Percentiles rank a stretch among this genome's conserved stretches.
Conservation (phyloP, 768 basidiomycete species). For the Collybiopsis confluens region DNA sequence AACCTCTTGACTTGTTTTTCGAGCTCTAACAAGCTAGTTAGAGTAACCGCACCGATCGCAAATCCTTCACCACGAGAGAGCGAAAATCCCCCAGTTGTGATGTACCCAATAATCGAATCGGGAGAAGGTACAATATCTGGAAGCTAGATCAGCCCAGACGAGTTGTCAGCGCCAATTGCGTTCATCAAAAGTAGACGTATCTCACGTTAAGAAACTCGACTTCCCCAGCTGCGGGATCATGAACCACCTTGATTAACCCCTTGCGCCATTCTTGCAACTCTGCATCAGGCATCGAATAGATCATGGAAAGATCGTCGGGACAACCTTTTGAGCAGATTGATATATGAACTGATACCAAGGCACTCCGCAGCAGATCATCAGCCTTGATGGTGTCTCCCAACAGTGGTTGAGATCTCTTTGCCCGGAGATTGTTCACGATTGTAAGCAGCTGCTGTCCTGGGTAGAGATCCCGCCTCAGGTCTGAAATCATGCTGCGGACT, state of each 20-base stretch:
- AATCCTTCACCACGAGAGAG: slow-evolving; percentile 73
- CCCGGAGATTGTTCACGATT: slow-evolving; percentile 57
- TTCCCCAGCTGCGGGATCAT: slow-evolving; percentile 25
- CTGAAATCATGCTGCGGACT: slow-evolving; percentile 40
- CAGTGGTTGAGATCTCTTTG: slow-evolving; percentile 44
- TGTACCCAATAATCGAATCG: slow-evolving; percentile 65
- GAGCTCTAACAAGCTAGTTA: slow-evolving; percentile 48
- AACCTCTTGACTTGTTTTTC: slow-evolving; percentile 43
- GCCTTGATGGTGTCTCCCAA: slow-evolving; percentile 29
- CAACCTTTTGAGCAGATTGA: slow-evolving; percentile 62
- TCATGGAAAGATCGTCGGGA: slow-evolving; percentile 69
- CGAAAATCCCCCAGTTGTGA: slow-evolving; percentile 82
- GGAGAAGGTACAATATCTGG: slow-evolving; percentile 37
- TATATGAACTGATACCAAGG: slow-evolving; percentile 65
- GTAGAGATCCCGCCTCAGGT: slow-evolving; percentile 31
- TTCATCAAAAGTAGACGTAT: background rate
- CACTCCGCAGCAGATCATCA: slow-evolving; percentile 48
- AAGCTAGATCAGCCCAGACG: slow-evolving; percentile 31
- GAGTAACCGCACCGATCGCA: slow-evolving; percentile 70
- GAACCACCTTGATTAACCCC: slow-evolving; percentile 21
- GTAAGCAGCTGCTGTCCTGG: slow-evolving; percentile 41
- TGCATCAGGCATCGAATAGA: slow-evolving; percentile 60
- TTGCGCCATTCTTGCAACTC: slow-evolving; percentile 48
- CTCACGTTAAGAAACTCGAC: slow-evolving; percentile 10
- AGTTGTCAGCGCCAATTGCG: background rate